Evolutionary conservation across 345 rosid genomes (phyloP), one percentile per base, ranked within the genome.

Genomic region (Mercurialis annua): DNA sequence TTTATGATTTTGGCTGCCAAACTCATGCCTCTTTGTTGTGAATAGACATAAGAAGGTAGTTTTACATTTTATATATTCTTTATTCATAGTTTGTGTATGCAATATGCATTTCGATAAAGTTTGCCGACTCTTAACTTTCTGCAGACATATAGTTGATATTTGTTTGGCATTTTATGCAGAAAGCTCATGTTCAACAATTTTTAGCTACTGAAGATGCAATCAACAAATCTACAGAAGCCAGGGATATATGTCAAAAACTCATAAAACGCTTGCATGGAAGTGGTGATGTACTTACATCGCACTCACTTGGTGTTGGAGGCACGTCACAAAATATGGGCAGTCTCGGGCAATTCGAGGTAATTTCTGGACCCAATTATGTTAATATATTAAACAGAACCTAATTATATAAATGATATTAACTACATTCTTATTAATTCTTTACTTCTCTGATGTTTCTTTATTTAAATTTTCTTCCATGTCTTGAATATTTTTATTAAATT

Each of bases 111-210:
- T 55, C 31, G 38, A 18, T 54, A 61, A 29, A 53, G 10, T 50
- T 34, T 24, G 34, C 57, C 36, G 0, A 24, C 29, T 38, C 64
- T 53, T 18, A 54, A 27, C 38, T 56, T 52, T 67, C 3, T 68
- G 29, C 20, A 21, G 48, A 27, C 47, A 26, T 64, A 56, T 46
- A 63, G 26, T 50, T 79, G 68, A 73, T 71, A 46, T 46, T 23
- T 48, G 30, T 36, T 62, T 57, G 54, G 51, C 69, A 24, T 61
- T 51, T 27, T 71, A 27, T 71, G 49, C 81, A 89, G 96, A 88
- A 92, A 84, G 98, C 97, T 50, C 97, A 92, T 77, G 96, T 90
- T 71, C 92, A 92, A 73, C 98, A 90, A 79, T 90, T 92, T 85
- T 75, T 90, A 79, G 97, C 93, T 46, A 90, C 97, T 77, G 96